These are phyloP conservation scores for Brettanomyces anomalus DNA, from an alignment of 805 yeast species.

Conservation along the genomic window DNA sequence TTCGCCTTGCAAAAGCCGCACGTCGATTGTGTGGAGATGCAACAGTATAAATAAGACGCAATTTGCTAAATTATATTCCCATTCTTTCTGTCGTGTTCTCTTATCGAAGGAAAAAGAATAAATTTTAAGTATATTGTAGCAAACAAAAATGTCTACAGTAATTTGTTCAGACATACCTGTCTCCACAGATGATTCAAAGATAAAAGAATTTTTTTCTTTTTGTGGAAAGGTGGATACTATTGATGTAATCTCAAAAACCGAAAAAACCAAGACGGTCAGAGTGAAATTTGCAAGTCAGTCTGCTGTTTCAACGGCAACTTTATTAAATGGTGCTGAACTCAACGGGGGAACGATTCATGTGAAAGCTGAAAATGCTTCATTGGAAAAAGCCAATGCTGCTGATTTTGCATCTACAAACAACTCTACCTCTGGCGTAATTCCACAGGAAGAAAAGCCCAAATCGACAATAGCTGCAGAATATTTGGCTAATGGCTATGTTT, in stretches of 20 bases:
- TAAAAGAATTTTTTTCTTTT: slow-evolving; percentile 62
- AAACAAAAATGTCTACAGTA: slow-evolving; percentile 27
- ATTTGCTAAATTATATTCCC: too few relatives aligned
- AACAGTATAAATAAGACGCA: too few relatives aligned
- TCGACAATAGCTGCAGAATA: slow-evolving; percentile 68
- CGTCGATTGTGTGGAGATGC: too few relatives aligned
- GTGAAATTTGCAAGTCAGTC: slow-evolving; percentile 47
- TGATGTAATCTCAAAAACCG: slow-evolving; percentile 23
- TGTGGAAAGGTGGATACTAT: slow-evolving; percentile 49
- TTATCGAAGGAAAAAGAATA: too few relatives aligned
- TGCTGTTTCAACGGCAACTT: slow-evolving; percentile 63
- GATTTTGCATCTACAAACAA: slow-evolving; percentile 6
- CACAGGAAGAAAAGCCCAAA: slow-evolving; percentile 73
- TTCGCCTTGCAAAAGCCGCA: too few relatives aligned
- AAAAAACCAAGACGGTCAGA: slow-evolving; percentile 29
- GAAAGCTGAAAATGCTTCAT: slow-evolving; percentile 19
- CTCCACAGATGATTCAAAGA: slow-evolving; percentile 38
- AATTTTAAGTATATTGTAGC: background rate
- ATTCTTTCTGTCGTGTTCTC: too few relatives aligned
- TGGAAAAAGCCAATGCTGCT: slow-evolving; percentile 7
- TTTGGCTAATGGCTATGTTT: slow-evolving; percentile 61
- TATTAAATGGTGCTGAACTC: slow-evolving; percentile 66
- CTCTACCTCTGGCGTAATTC: slow-evolving; percentile 6
- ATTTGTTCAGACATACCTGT: slow-evolving; percentile 50
- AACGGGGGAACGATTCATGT: slow-evolving; percentile 50